phyloP scores from a whole-genome alignment of 108 stramenopile species.

The Cyclotella baltica region DNA sequence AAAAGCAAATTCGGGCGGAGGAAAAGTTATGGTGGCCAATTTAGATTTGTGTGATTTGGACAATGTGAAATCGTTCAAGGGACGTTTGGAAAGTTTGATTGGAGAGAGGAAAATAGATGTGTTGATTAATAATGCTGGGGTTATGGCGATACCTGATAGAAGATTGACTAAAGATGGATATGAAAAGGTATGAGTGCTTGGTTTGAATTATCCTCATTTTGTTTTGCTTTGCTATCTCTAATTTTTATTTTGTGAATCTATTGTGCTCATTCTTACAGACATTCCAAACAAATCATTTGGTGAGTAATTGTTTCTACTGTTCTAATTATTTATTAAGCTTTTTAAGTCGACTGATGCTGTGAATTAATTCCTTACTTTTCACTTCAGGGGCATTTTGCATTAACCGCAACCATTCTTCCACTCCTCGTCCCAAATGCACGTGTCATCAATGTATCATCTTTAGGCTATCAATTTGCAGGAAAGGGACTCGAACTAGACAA shows the following conservation, averaged over 20 bases:
- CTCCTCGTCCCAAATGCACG: constrained; percentile 47
- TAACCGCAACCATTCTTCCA: constrained; percentile 60
- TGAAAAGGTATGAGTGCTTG: constrained; percentile 40
- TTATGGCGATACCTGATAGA: constrained; percentile 64
- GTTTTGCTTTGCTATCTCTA: background rate
- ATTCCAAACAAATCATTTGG: constrained; percentile 76
- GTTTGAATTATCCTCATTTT: background rate
- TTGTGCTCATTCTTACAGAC: constrained; percentile 18
- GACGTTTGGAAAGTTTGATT: constrained; percentile 35
- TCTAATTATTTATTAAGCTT: background rate
- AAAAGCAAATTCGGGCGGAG: constrained; percentile 19
- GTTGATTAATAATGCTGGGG: constrained; percentile 84
- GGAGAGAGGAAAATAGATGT: constrained; percentile 63
- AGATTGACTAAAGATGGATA: constrained; percentile 68
- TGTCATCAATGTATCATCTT: constrained; percentile 69
- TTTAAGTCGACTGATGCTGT: background rate
- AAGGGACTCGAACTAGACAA: constrained; percentile 55
- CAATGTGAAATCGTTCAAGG: constrained; percentile 47
- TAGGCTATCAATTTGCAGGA: constrained; percentile 51
- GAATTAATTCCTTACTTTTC: background rate
- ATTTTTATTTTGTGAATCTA: background rate
- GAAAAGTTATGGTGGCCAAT: constrained; percentile 35
- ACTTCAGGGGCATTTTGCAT: constrained; percentile 67
- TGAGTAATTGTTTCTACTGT: background rate
- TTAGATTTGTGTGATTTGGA: constrained; percentile 59